Conservation (phyloP, 2,329 filamentous ascomycete species). For the Dactylellina drechsleri region DNA sequence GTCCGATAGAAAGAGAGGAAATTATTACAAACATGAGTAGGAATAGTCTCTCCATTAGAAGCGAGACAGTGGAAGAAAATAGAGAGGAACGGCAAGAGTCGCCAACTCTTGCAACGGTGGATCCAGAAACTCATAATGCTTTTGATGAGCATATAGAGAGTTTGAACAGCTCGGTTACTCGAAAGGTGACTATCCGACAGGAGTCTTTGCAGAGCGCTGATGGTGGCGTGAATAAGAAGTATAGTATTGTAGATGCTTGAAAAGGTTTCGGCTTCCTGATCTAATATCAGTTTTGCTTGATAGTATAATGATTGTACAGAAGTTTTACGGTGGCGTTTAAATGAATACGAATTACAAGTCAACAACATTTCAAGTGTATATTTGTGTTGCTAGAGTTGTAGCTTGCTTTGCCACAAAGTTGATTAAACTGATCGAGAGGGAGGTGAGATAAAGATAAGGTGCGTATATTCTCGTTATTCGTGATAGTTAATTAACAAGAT, state of each 20-base stretch:
- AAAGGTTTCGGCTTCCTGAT: background rate
- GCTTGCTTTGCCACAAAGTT: no score
- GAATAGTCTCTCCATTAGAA: conserved; percentile 27
- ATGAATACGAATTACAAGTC: no score
- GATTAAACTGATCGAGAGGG: no score
- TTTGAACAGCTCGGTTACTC: conserved; percentile 2
- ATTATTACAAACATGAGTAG: background rate
- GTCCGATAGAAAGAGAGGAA: conserved; percentile 24
- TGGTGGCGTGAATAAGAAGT: background rate
- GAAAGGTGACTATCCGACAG: conserved; percentile 1
- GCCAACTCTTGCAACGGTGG: background rate
- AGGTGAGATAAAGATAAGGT: no score
- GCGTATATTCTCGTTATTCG: no score
- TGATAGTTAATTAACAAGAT: no score
- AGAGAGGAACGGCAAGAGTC: background rate
- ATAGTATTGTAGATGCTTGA: conserved; percentile 35
- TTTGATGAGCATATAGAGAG: conserved; percentile 25
- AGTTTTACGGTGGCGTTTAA: no score
- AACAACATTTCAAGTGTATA: no score
- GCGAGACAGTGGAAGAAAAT: background rate
- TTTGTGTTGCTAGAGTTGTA: no score
- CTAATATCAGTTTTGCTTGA: no score
- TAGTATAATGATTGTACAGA: no score
- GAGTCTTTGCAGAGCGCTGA: background rate
- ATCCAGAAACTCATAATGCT: background rate